Evolutionary conservation across 1,139 yeast genomes (phyloP).

Genomic region (Yamadazyma diddensiae): DNA sequence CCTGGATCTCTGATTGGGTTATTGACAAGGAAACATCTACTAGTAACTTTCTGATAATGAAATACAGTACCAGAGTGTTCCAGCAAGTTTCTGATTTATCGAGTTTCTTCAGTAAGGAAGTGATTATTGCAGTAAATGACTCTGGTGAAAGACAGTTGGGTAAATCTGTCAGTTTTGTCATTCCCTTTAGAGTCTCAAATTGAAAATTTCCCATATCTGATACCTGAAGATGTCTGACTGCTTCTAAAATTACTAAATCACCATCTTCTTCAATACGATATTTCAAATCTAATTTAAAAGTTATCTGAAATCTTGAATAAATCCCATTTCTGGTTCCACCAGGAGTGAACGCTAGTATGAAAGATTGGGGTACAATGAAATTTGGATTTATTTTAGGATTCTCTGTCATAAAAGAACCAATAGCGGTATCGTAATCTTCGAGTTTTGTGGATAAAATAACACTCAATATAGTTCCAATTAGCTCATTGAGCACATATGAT

Average conservation of each 20-base stretch:
- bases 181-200: neutral
- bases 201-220: slow-evolving; percentile 19
- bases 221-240: slow-evolving; percentile 41
- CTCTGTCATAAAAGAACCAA: neutral
- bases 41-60: slow-evolving; percentile 34
- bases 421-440: neutral
- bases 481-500: slow-evolving; percentile 23
- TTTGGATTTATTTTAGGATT: neutral
- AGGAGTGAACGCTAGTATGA: slow-evolving; percentile 45
- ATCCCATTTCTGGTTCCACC: slow-evolving; percentile 41
- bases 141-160: slow-evolving; percentile 21
- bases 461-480: slow-evolving; percentile 35
- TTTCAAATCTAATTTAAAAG: slow-evolving; percentile 15
- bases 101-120: slow-evolving; percentile 19
- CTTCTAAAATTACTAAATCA: slow-evolving; percentile 20
- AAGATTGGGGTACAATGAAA: slow-evolving; percentile 21
- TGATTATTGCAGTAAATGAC: slow-evolving; percentile 25
- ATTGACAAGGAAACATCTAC: slow-evolving; percentile 20
- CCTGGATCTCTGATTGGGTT: slow-evolving; percentile 20
- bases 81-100: slow-evolving; percentile 26
- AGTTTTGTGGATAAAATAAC: slow-evolving; percentile 24
- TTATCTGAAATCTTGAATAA: slow-evolving; percentile 18
- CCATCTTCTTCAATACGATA: slow-evolving; percentile 18
- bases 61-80: slow-evolving; percentile 33
- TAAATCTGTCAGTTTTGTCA: slow-evolving; percentile 1